These are phyloP conservation scores for Leptographium radiaticola DNA, from an alignment of 2,329 filamentous ascomycete genomes.

Conservation along the genomic window DNA sequence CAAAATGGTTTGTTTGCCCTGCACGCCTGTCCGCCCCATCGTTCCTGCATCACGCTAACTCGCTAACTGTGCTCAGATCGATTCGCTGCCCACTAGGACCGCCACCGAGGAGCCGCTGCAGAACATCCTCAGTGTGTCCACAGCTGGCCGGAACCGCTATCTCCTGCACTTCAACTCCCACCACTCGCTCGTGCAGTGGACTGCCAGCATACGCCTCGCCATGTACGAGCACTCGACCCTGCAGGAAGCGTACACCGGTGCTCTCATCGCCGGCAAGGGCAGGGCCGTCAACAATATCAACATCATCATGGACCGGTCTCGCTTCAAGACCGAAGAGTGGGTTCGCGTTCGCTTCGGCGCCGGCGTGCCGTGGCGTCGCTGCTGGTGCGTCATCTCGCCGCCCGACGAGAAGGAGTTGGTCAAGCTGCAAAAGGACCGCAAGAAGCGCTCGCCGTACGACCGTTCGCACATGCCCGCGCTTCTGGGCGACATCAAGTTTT, in stretches of 20 bases:
- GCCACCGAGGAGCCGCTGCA: constrained; percentile 67
- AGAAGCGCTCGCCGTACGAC: constrained; percentile 73
- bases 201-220: constrained; percentile 78
- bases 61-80: constrained; percentile 43
- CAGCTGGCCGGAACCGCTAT: constrained; percentile 89
- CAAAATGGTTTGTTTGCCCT: constrained; percentile 61
- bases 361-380: constrained; percentile 89
- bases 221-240: constrained; percentile 91
- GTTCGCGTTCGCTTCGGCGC: constrained; percentile 89
- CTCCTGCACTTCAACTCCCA: constrained; percentile 92
- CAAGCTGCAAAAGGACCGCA: constrained; percentile 71
- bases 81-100: constrained; percentile 77
- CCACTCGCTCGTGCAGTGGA: constrained; percentile 90
- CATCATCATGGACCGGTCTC: constrained; percentile 70
- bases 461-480: constrained; percentile 51
- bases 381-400: constrained; percentile 89
- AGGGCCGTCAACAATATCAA: constrained; percentile 82
- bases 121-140: constrained; percentile 92
- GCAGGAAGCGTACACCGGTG: constrained; percentile 93
- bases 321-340: constrained; percentile 77
- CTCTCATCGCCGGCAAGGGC: constrained; percentile 88
- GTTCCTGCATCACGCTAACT: constrained; percentile 2
- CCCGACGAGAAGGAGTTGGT: constrained; percentile 87
- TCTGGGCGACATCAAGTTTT: constrained; percentile 89
- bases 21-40: too few species aligned